Percentiles rank a stretch among this genome's conserved stretches.
Conservation (phyloP, 2,329 filamentous ascomycete genomes). For the Fusarium sp. region DNA sequence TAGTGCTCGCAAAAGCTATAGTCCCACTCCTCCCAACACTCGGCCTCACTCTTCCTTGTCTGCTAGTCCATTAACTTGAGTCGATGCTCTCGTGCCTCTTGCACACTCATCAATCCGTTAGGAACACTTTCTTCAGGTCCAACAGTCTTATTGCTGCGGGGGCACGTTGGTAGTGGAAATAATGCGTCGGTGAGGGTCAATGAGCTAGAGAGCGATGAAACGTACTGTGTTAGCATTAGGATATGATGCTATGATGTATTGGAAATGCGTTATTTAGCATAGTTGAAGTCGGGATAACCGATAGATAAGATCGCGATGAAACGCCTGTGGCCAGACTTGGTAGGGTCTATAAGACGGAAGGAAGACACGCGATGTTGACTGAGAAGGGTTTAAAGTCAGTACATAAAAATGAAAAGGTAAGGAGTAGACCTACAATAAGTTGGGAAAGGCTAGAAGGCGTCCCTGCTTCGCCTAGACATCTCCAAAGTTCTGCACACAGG, state of each 20-base stretch:
- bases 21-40: background rate
- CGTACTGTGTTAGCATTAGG: too few relatives aligned
- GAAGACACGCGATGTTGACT: background rate
- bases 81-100: background rate
- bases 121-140: background rate
- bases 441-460: background rate
- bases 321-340: background rate
- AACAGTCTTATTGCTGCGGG: background rate
- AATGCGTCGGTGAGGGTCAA: background rate
- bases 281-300: too few relatives aligned
- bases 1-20: constrained; percentile 7
- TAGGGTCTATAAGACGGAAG: background rate
- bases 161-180: background rate
- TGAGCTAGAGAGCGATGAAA: constrained; percentile 1
- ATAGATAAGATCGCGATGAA: too few relatives aligned
- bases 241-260: too few relatives aligned
- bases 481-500: background rate
- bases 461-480: background rate
- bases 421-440: background rate
- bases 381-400: accelerated
- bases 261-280: too few relatives aligned
- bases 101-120: background rate
- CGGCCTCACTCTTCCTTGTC: background rate
- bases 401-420: accelerated
- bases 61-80: background rate